Evolutionary conservation across 2,329 filamentous ascomycete species (phyloP).

Genomic region (Beauveria sp.): DNA sequence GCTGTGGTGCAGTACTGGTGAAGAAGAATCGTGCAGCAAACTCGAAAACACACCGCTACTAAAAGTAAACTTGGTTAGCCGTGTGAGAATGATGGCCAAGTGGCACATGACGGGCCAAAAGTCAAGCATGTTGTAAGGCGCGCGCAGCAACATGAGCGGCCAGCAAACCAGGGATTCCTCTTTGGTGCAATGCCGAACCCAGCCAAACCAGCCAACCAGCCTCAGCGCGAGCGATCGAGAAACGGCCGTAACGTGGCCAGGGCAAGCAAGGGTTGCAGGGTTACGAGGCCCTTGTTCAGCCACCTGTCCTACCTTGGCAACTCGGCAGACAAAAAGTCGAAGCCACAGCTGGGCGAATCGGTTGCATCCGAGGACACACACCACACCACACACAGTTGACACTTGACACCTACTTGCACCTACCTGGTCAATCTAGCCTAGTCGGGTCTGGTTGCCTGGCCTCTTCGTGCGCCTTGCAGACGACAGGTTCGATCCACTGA

Average conservation of each 20-base stretch:
- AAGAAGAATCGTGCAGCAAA: no score
- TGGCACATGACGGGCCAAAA: not conserved
- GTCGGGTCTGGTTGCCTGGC: not conserved
- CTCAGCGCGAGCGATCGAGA: not conserved
- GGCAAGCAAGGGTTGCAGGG: not conserved
- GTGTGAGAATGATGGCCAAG: not conserved
- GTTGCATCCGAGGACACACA: conserved; percentile 1
- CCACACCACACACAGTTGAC: not conserved
- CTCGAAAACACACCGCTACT: not conserved
- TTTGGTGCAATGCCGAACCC: not conserved
- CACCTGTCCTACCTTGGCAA: not conserved
- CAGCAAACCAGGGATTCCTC: not conserved
- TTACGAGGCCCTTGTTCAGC: not conserved
- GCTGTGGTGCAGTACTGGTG: not conserved
- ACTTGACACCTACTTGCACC: not conserved
- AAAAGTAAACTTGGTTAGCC: not conserved
- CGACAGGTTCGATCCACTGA: not conserved
- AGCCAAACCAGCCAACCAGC: not conserved
- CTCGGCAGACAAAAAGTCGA: not conserved
- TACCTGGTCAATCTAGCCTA: not conserved
- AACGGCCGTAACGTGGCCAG: not conserved
- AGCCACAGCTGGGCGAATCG: not conserved
- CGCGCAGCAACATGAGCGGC: not conserved
- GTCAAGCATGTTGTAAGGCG: not conserved
- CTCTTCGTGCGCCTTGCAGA: not conserved